Conservation (phyloP, 495 filamentous ascomycete species). For the Sabuloglossum arenarium region DNA sequence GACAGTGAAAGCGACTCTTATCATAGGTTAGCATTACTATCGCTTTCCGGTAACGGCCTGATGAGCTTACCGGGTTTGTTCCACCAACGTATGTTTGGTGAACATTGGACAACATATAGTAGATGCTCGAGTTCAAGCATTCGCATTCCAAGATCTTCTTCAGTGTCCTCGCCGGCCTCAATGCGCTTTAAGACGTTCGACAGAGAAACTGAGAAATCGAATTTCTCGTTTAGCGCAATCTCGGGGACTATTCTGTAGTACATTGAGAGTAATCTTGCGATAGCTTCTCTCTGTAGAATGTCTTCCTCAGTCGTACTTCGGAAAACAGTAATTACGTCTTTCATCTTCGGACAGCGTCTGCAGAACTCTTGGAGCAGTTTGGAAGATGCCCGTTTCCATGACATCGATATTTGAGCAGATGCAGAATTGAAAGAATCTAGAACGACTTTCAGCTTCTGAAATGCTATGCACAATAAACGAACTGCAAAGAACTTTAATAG, state of each 20-base stretch:
- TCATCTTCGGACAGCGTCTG: slow-evolving; percentile 55
- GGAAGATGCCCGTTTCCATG: slow-evolving; percentile 44
- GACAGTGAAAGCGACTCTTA: slow-evolving; percentile 30
- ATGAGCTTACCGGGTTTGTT: slow-evolving; percentile 31
- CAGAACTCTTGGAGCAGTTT: slow-evolving; percentile 55
- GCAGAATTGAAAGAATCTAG: slow-evolving; percentile 30
- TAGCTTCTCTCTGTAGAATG: slow-evolving; percentile 54
- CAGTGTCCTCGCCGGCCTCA: slow-evolving; percentile 19
- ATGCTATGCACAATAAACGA: slow-evolving; percentile 51
- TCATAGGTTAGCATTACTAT: background rate
- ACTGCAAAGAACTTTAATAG: slow-evolving; percentile 69
- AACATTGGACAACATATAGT: slow-evolving; percentile 53
- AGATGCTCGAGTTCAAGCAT: slow-evolving; percentile 54
- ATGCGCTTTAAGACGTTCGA: slow-evolving; percentile 36
- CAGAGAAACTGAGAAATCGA: slow-evolving; percentile 65
- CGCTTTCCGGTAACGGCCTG: background rate
- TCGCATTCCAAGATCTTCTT: slow-evolving; percentile 28
- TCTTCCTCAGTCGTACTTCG: slow-evolving; percentile 42
- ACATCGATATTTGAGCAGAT: slow-evolving; percentile 18
- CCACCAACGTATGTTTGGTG: slow-evolving; percentile 69
- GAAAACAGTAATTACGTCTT: slow-evolving; percentile 51
- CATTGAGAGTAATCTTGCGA: slow-evolving; percentile 47
- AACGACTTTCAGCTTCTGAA: slow-evolving; percentile 50
- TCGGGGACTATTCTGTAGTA: slow-evolving; percentile 72
- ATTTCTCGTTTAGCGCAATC: slow-evolving; percentile 57